Evolutionary conservation across 495 filamentous ascomycete genomes (phyloP), one percentile per base, ranked within the genome.

Genomic region (Extremus antarcticus): DNA sequence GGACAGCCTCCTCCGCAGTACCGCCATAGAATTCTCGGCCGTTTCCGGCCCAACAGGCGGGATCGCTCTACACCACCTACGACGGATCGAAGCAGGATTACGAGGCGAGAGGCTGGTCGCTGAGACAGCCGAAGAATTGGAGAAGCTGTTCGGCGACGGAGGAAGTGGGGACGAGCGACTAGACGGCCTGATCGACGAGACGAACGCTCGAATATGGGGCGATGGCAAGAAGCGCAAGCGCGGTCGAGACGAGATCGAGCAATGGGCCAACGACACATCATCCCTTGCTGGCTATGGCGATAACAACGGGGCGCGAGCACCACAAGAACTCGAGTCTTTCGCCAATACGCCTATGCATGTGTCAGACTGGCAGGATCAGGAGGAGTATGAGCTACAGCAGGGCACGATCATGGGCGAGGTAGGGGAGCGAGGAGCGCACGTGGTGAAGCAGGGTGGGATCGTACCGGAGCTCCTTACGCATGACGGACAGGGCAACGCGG

Each of bases 31-130:
- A 22, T 70, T 62, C 59, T 29, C 76, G 43, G 73, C 76, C 19
- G 70, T 72, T 49, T 75, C 76, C 11, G 79, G 79, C 41, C 70
- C 76, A 1, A 74, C 21, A 2, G 71, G 71, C 56, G 71, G 79
- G 22, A 62, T 87, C 16, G 76, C 77, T 19, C 68, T 88, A 43
- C 80, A 84, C 64, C 82, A 84, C 60, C 65, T 88, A 47, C 73
- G 78, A 63, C 77, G 84, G 20, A 78, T 87, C 10, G 78, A 84
- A 64, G 79, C 78, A 0, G 84, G 84, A 16, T 67, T 85, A 17
- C 68, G 75, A 0, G 82, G 82, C 4, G 79, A 84, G 62, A 70
- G 74, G 21, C 58, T 83, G 25, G 77, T 68, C 8, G 68, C 68
- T 0, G 78, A 81, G 32, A 48, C 13, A n/a, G n/a, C n/a, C 1